Evolutionary conservation across 352 stramenopile species (phyloP), one percentile per base, ranked within the genome.

Genomic region (Sclerospora graminicola): DNA sequence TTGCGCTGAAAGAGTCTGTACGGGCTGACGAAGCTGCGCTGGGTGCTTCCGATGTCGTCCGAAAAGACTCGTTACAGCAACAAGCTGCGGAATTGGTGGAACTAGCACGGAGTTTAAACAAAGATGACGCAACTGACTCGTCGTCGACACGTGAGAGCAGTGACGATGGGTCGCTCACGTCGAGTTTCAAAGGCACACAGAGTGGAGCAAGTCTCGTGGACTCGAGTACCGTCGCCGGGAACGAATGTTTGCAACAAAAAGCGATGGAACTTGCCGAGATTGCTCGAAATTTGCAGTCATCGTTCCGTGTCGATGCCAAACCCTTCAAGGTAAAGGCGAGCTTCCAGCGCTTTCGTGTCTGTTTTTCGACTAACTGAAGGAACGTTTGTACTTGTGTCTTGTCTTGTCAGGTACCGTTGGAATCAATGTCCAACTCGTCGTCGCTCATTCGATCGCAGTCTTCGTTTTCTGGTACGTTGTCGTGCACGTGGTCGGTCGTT

Each of bases 231-330:
- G 45, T 37, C 15, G 19, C 41, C 41, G 48, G 45, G 31, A 77
- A 73, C 44, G 63, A 76, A 7, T 66, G 64, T 43, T 55, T 81
- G 26, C 61, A 83, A 48, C 66, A 76, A 36, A 65, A 82, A 48
- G 63, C 70, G 10, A 75, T 77, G 48, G 73, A 85, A 48, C 51
- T 85, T 9, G 70, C 63, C 0, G 73, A 81, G 39, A 78, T 83
- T 29, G 70, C 73, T 9, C 63, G 71, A 14, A 85, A 63, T 35
- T 41, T 85, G 33, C 68, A 85, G 49, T 81, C 69, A 21, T 68
- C 63, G 3, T 77, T 73, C 31, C 51, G 54, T 1, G 31, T 51
- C 14, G 63, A 69, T 19, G 33, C 27, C 13, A 56, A 61, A 16
- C 20, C 44, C 23, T 20, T 41, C 8, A 43, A 53, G 54, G 59